These are phyloP conservation scores for Apiotrichum laibachii DNA, from an alignment of 1,284 basidiomycete species.

Conservation along the genomic window DNA sequence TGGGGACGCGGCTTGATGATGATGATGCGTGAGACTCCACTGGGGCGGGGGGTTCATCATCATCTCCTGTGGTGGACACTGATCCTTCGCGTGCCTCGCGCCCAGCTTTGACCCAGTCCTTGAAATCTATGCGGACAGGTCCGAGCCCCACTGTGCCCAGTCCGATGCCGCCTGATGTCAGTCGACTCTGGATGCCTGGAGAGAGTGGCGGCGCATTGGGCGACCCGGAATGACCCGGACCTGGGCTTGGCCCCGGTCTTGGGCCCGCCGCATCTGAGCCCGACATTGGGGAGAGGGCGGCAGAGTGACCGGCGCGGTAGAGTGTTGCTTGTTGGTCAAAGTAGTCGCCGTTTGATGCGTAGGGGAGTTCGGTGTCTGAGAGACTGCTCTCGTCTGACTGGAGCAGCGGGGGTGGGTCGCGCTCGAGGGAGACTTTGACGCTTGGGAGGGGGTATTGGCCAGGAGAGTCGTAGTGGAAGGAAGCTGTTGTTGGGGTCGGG, in stretches of 20 bases:
- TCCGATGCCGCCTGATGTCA: background rate
- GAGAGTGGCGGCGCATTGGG: slow-evolving; percentile 8
- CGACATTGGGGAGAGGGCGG: too few relatives aligned
- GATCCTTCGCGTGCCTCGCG: slow-evolving; percentile 8
- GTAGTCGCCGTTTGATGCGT: slow-evolving; percentile 3
- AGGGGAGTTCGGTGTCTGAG: background rate
- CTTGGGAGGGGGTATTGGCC: too few relatives aligned
- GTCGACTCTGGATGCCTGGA: slow-evolving; percentile 2
- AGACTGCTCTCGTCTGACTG: background rate
- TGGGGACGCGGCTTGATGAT: too few relatives aligned
- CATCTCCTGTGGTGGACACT: background rate
- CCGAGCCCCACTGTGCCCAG: slow-evolving; percentile 19
- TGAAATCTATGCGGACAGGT: slow-evolving; percentile 24
- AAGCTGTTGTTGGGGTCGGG: background rate
- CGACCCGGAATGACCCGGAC: slow-evolving; percentile 5
- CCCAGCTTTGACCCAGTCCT: slow-evolving; percentile 27
- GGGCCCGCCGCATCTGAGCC: background rate
- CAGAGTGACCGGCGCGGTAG: background rate
- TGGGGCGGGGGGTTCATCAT: background rate
- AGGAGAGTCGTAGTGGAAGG: too few relatives aligned
- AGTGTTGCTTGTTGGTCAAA: background rate
- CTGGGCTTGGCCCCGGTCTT: background rate
- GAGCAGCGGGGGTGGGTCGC: background rate
- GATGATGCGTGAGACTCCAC: too few relatives aligned
- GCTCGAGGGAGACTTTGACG: too few relatives aligned